These are phyloP conservation scores for Ramaria sp. DNA, from an alignment of 768 basidiomycete species.

Conservation along the genomic window DNA sequence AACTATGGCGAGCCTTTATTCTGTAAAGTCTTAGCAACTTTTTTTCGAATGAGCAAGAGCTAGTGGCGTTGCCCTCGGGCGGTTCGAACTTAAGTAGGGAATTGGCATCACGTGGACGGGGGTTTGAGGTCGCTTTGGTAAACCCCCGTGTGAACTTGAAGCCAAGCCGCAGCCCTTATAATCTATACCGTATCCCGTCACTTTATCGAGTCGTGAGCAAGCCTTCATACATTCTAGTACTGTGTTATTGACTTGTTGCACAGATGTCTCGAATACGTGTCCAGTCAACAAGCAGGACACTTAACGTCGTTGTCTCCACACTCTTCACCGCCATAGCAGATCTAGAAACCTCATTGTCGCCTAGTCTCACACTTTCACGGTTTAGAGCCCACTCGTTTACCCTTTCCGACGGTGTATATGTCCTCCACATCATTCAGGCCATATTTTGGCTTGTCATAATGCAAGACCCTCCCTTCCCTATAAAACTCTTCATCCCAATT, in stretches of 20 bases:
- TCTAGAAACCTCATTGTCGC: slow-evolving; percentile 70
- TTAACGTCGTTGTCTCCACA: slow-evolving; percentile 28
- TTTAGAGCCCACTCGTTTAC: slow-evolving; percentile 49
- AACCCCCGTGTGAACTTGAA: too few species aligned
- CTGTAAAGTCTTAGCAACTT: too few species aligned
- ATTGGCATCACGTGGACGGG: too few species aligned
- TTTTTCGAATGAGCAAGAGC: too few species aligned
- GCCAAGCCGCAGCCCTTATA: neutral
- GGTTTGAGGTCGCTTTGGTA: too few species aligned
- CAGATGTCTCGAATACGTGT: slow-evolving; percentile 9
- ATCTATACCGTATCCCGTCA: neutral
- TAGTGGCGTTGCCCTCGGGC: too few species aligned
- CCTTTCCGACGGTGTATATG: slow-evolving; percentile 46
- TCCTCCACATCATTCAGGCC: slow-evolving; percentile 54
- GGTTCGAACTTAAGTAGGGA: too few species aligned
- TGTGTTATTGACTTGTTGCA: neutral
- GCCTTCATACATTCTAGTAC: neutral
- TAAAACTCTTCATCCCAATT: slow-evolving; percentile 69
- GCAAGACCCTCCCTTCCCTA: slow-evolving; percentile 55
- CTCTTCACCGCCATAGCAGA: slow-evolving; percentile 52
- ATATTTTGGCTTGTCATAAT: slow-evolving; percentile 67
- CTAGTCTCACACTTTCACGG: slow-evolving; percentile 49
- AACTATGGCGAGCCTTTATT: too few species aligned
- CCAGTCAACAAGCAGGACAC: slow-evolving; percentile 1
- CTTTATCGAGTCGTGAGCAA: neutral